Evolutionary conservation across 257 asterid genomes (phyloP), one percentile per base, ranked within the genome.

Genomic region (Gynochthodes officinalis): DNA sequence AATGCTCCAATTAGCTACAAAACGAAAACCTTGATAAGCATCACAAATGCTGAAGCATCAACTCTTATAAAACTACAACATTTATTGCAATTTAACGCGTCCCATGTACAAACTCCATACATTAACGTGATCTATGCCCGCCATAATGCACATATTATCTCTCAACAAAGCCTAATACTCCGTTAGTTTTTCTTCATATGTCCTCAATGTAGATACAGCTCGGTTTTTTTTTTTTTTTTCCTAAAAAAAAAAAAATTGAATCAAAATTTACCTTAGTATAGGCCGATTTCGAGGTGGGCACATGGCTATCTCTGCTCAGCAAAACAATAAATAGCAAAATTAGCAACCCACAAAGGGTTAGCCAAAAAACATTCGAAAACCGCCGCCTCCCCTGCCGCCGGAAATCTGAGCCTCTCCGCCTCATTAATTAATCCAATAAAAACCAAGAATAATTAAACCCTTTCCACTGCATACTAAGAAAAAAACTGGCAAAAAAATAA

Each of bases 331-430:
- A 84, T 44, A 92, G 87, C 78, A 92, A 73, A 80, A 88, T 77
- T 64, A 71, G 81, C 49, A 87, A 82, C 49, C 96, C 96, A 75
- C 84, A 83, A 37, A 92, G 67, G 11, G 93, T 82, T 55, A 89
- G 50, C 96, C 89, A 89, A 16, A 88, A 79, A 0, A 83, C 87
- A 60, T 86, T 86, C 69, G 95, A 89, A 57, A 85, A 74, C 62
- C 92, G 83, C 82, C 96, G 93, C 84, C 93, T 64, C 80, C 55
- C 89, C 16, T 93, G 93, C 64, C 96, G 93, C 82, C 97, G 88
- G 76, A 82, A 89, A 70, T 92, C 96, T 27, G 89, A 66, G 27
- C 93, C 91, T 62, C 97, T 86, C 73, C 93, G 90, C 87, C 96
- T 86, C 97, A 89, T 92, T 65, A 8, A 35, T 63, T 27, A n/a